Base-by-base conservation (phyloP, 148 eudicot genomes). In the Drosera capensis region DNA sequence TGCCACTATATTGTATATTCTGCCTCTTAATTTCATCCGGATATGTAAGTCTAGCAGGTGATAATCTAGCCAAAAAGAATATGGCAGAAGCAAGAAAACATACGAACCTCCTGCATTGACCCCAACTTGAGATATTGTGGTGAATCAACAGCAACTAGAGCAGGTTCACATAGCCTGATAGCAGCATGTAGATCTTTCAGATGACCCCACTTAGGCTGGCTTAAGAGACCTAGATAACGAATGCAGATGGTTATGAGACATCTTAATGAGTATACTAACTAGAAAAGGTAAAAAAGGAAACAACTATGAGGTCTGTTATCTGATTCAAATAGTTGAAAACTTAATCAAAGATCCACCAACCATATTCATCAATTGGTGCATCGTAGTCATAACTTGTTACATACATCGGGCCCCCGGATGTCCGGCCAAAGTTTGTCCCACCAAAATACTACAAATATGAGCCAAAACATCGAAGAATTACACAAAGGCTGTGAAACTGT, bases 361-460 rank as follows among this genome's bases (percentile, higher is more conserved):
- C 99, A 72, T 80, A 92, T 79, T 92, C 99, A 70, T 92, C 95
- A 49, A 92, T 51, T 28, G 99, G 99, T 40, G 99, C 99, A 79
- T 92, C 99, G 62, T 92, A 92, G 40, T 85, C 99, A 52, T 85
- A 92, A 54, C 99, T 92, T 47, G 95, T 92, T 54, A 81, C 71
- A 54, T 73, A 69, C 54, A 73, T 73, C 51, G 99, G 99, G 40
- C 99, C 99, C 28, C 99, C 99, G 26, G 99, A 63, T 56, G 88
- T 78, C 43, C 95, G 79, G 18, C 85, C 99, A 56, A 90, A 90
- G 56, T 81, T 90, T 43, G 95, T 90, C 53, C 99, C 99, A 55
- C 99, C 99, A 67, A 85, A 78, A 62, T 58, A 90, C 99, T 90
- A 69, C 62, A 71, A 59, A 35, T 57, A 62, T 31, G 56, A 46